Evolutionary conservation across 345 rosid species (phyloP), one percentile per base, ranked within the genome.

Genomic region (Aurinia saxatilis): DNA sequence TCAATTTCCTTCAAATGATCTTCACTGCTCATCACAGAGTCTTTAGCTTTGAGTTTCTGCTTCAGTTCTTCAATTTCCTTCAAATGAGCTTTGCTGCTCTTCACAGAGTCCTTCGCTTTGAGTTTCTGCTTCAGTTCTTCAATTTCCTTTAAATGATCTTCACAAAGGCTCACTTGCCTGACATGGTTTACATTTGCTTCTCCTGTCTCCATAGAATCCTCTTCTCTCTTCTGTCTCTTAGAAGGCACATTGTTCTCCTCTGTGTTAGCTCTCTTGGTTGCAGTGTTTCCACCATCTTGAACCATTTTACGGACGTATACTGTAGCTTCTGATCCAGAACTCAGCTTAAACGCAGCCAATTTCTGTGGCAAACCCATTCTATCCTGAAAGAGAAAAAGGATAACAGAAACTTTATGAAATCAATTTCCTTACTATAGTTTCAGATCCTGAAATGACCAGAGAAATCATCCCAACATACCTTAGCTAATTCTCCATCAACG

Each of bases 311-410:
- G 91, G 58, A 85, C 74, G 42, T 61, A 82, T 12, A 92, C 1
- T 12, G 62, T 51, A 60, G 73, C 81, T 50, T n/a, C 51, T 25
- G 14, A 37, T 23, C 85, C 91, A 0, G 67, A 57, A 19, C 65
- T 72, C 39, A 71, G 60, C 63, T 70, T 54, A 50, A 82, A 66
- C 46, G 18, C 49, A 14, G 80, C 70, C 53, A 73, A 61, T 60
- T 92, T 92, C 69, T 89, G 91, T 2, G 75, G 78, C 38, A 74
- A 76, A 4, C 96, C 98, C 29, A 2, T 35, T 8, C 70, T 65
- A 67, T 92, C 98, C 98, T 92, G 73, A 40, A 73, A 50, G 1
- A 56, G 19, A 65, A 21, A 59, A 29, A 59, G 48, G 13, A 13
- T 10, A 46, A 23, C n/a, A 44, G 8, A 35, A 12, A 29, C 60